A percentile compares a stretch with the other conserved stretches of the same genome.
These are phyloP conservation scores for Pulveroboletus ravenelii DNA, from an alignment of 768 basidiomycete species.

Conservation along the genomic window DNA sequence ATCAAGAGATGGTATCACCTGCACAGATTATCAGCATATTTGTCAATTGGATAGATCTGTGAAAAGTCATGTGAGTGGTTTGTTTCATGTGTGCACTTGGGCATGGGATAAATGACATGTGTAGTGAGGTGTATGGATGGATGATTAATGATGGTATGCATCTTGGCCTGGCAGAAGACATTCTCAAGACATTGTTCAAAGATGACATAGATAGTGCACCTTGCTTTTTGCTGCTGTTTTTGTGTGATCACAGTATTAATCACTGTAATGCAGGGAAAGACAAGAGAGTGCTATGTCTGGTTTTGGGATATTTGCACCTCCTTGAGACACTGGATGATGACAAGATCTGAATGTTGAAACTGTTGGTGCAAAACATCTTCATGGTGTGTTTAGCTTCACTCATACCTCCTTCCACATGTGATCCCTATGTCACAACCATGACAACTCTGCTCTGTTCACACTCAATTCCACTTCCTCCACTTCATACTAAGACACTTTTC, in stretches of 20 bases:
- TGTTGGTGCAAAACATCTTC: conserved; percentile 47
- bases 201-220: conserved; percentile 45
- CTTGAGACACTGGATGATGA: conserved; percentile 69
- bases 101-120: neutral
- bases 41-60: conserved; percentile 87
- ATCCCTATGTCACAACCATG: too few species aligned
- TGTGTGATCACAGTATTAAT: neutral
- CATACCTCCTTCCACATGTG: too few species aligned
- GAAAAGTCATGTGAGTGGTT: conserved; percentile 60
- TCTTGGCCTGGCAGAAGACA: conserved; percentile 50
- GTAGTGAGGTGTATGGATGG: conserved; percentile 40
- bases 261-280: conserved; percentile 43
- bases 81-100: conserved; percentile 17
- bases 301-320: conserved; percentile 59
- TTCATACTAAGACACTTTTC: too few species aligned
- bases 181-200: conserved; percentile 46
- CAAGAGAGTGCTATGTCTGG: conserved; percentile 59
- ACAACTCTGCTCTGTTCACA: too few species aligned
- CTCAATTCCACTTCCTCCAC: too few species aligned
- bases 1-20: conserved; percentile 67
- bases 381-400: conserved; percentile 1
- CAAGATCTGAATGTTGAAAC: conserved; percentile 57
- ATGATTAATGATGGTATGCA: conserved; percentile 42
- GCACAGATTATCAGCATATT: too few species aligned
- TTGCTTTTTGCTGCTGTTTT: neutral